These are phyloP conservation scores for Debaryomycetaceae sp. DNA, from an alignment of 1,139 yeast species.

Conservation along the genomic window DNA sequence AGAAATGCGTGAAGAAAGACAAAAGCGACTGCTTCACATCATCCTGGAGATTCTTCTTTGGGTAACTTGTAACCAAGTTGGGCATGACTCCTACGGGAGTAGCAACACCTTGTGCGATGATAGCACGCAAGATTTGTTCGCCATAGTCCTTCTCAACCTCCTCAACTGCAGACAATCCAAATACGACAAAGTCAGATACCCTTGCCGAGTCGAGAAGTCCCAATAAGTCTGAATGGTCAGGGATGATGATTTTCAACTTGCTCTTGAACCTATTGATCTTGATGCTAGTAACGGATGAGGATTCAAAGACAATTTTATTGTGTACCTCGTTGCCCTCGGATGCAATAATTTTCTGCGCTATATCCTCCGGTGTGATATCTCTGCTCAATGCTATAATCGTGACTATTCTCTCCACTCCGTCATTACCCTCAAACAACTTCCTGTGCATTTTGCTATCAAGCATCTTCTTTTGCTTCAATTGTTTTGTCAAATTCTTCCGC, in stretches of 20 bases:
- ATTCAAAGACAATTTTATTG: constrained; percentile 26
- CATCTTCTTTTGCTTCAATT: constrained; percentile 71
- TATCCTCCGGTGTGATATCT: constrained; percentile 60
- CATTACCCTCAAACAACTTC: constrained; percentile 72
- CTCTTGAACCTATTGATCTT: constrained; percentile 68
- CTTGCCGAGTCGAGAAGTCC: constrained; percentile 82
- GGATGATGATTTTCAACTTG: constrained; percentile 69
- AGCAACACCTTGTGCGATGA: constrained; percentile 91
- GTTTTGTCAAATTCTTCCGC: constrained; percentile 76
- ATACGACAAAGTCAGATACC: constrained; percentile 82
- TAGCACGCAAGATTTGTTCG: constrained; percentile 82
- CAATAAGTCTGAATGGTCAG: constrained; percentile 64
- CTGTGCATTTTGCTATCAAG: constrained; percentile 48
- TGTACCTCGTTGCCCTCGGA: constrained; percentile 26
- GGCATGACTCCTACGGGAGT: constrained; percentile 78
- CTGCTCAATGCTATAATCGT: constrained; percentile 76
- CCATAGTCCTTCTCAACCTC: constrained; percentile 82
- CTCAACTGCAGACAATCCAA: constrained; percentile 78
- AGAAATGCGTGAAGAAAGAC: constrained; percentile 84
- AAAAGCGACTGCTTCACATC: constrained; percentile 78
- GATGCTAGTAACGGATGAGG: constrained; percentile 49
- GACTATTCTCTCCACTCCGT: constrained; percentile 80
- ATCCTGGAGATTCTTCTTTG: constrained; percentile 71
- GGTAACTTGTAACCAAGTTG: constrained; percentile 63
- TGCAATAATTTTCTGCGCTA: constrained; percentile 50